Evolutionary conservation across 2,329 filamentous ascomycete species (phyloP), one percentile per base, ranked within the genome.

Genomic region (Coniella lustricola): DNA sequence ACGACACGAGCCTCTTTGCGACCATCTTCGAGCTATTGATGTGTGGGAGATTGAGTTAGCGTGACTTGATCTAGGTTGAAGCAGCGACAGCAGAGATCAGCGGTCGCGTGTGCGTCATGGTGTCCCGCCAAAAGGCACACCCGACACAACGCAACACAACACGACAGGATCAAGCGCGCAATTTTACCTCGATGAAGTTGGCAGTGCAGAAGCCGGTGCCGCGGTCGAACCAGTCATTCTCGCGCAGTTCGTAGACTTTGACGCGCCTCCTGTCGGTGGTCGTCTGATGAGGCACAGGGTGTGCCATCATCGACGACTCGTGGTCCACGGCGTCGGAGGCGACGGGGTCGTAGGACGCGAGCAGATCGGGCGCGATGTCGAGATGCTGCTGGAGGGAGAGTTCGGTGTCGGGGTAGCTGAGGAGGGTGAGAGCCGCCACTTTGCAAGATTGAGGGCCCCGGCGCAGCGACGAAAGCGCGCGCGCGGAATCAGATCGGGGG

Each of bases 201-300:
- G 90, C 90, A 52, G 82, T 87, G 67, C 93, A 97, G 68, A 96
- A 96, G 54, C 93, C 93, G 41, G 93, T 98, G 56, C 93, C 93
- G 62, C 91, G 80, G 71, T 98, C 93, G 66, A 91, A 96, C 93
- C 93, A 98, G 81, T 97, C 93, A 77, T 95, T 95, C 71, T 95
- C 90, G 67, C 88, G 89, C 62, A 98, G 79, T 74, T 97, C 93
- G 69, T 98, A 98, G 65, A 98, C 93, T 76, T 98, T 98, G 69
- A 97, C 93, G 76, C 93, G 79, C 67, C 79, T 82, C 70, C 75
- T 81, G 62, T 83, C 79, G 44, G 44, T 32, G 36, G 38, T 21
- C 67, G 75, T 70, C 71, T 75, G 77, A 78, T 81, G 79, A 79
- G 79, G 79, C 79, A 82, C 79, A 60, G 73, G 70, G 73, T 83